Conservation (phyloP, 225 moss, liverwort and hornwort species). For the Physcomitrellopsis africana region DNA sequence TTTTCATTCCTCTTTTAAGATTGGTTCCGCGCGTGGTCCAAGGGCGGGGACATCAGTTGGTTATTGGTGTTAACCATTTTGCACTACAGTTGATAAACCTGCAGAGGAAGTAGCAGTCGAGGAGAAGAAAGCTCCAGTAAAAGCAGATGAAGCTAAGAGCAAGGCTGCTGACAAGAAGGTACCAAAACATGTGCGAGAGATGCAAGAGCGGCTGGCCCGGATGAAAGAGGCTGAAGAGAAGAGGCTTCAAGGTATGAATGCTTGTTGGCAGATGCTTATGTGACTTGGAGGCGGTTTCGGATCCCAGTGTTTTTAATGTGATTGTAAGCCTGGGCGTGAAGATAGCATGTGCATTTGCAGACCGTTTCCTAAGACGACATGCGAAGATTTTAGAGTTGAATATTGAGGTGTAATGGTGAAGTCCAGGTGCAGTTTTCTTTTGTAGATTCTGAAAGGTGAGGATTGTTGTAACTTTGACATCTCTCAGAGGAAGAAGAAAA, state of each 20-base stretch:
- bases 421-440: background rate
- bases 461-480: constrained; percentile 27
- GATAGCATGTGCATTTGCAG: background rate
- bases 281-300: background rate
- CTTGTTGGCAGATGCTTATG: constrained; percentile 9
- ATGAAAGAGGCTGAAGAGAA: constrained; percentile 95
- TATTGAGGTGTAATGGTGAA: background rate
- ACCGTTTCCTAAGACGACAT: background rate
- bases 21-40: constrained; percentile 16
- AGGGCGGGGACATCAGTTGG: background rate
- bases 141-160: constrained; percentile 72
- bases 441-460: constrained; percentile 9
- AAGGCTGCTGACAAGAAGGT: constrained; percentile 84
- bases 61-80: constrained; percentile 29
- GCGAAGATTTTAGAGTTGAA: constrained; percentile 12
- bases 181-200: constrained; percentile 94
- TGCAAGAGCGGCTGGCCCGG: constrained; percentile 91
- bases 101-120: constrained; percentile 54
- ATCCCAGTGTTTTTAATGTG: background rate
- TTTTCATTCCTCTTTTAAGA: no score
- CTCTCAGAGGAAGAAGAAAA: constrained; percentile 90
- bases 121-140: constrained; percentile 50
- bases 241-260: constrained; percentile 57
- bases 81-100: constrained; percentile 62
- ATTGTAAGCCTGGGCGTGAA: background rate